Evolutionary conservation across 495 filamentous ascomycete genomes (phyloP), one percentile per base, ranked within the genome.

Genomic region (Hypoxylon rickii): DNA sequence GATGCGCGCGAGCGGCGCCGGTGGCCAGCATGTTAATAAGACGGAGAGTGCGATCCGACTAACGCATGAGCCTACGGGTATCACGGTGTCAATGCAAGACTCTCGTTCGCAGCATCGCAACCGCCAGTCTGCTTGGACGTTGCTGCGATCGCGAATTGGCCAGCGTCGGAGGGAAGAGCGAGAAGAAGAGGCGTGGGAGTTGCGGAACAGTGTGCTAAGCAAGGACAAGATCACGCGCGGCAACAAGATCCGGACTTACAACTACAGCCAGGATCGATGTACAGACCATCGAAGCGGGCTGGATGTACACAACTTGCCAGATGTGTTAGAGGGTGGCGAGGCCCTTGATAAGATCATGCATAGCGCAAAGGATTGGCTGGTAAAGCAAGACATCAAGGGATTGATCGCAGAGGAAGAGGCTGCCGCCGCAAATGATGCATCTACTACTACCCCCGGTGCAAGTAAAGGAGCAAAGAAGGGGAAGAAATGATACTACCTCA

Each of bases 11-110:
- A 78, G 88, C 42, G 94, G 94, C 21, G 92, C 94, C 1, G 94
- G 94, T 13, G 94, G 94, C 4, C 94, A 98, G 74, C 95, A 97
- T 69, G 94, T 98, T 67, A 98, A 98, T 71, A 97, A 89, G 58
- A 98, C 94, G 1, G 95, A 97, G 71, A 96, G 91, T 26, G 94
- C 94, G 13, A 89, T 98, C 55, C 86, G 94, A 13, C 77, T 98
- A 48, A 96, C 92, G 8, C 95, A 98, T 80, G 78, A 90, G 10
- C 95, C 94, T 7, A 96, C 92, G 0, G 85, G 84, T 29, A 90
- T 83, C 6, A 82, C 89, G 19, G 92, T 97, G 8, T 86, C 85
- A 36, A 96, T 97, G 76, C 94, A 98, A 67, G 94, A 97, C 67
- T 86, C 83, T 26, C 80, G 94, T 53, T 95, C 89, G n/a, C 94